Percentiles rank a stretch among this genome's conserved stretches.
Evolutionary conservation across 2,329 filamentous ascomycete genomes (phyloP).

Genomic region (Paecilomyces variotii): DNA sequence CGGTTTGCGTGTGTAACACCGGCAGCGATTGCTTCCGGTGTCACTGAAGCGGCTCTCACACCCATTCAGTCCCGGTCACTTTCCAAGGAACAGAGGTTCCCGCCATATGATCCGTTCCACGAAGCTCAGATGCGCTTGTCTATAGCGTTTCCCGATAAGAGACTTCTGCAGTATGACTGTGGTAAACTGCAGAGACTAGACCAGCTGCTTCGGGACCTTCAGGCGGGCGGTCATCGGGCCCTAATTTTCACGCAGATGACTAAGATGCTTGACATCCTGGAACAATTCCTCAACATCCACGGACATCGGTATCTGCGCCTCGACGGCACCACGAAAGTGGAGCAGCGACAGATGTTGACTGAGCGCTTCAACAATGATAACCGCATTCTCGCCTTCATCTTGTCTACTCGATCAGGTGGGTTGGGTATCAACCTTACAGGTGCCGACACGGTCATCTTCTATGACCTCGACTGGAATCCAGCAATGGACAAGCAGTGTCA

Average conservation of each 20-base stretch:
- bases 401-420: conserved; percentile 89
- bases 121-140: conserved; percentile 85
- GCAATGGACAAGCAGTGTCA: conserved; percentile 99
- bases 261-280: conserved; percentile 91
- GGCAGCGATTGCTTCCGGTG: conserved; percentile 71
- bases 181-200: conserved; percentile 91
- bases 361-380: conserved; percentile 95
- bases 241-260: conserved; percentile 99
- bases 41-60: conserved; percentile 61
- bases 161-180: conserved; percentile 94
- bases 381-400: conserved; percentile 87
- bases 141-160: conserved; percentile 93
- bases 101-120: conserved; percentile 74
- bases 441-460: conserved; percentile 96
- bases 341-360: conserved; percentile 88
- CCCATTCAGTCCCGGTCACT: conserved; percentile 47
- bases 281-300: conserved; percentile 96
- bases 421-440: conserved; percentile 94
- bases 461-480: conserved; percentile 98
- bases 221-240: conserved; percentile 83
- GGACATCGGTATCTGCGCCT: conserved; percentile 93
- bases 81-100: conserved; percentile 41
- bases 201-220: conserved; percentile 73
- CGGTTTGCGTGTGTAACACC: conserved; percentile 93
- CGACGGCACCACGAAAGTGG: conserved; percentile 92